These are phyloP conservation scores for Melocanna baccifera DNA, from an alignment of 176 grass and related monocot genomes.

Conservation along the genomic window DNA sequence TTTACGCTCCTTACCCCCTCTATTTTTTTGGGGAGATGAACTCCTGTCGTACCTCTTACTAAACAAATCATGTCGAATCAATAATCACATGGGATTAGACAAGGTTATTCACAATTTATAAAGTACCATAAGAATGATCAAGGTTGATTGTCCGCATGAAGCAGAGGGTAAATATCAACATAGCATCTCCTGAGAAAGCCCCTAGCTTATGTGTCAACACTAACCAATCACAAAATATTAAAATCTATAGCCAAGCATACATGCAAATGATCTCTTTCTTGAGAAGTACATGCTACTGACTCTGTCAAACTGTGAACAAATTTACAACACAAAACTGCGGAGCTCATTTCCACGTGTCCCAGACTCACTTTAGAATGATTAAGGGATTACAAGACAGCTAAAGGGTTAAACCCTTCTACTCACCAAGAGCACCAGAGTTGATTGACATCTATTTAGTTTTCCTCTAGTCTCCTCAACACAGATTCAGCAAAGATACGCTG, in stretches of 20 bases:
- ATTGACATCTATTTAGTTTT: conserved; percentile 39
- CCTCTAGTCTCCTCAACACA: conserved; percentile 70
- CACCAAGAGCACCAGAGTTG: not conserved
- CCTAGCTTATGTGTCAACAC: not conserved
- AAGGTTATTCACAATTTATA: not conserved
- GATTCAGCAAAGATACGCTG: conserved; percentile 96
- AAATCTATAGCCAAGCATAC: not conserved
- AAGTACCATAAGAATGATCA: not conserved
- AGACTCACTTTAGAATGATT: not conserved
- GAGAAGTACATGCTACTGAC: not conserved
- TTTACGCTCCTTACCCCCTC: not conserved
- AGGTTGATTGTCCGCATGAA: not conserved
- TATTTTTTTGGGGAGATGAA: not conserved
- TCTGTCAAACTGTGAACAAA: conserved; percentile 34
- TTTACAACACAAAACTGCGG: conserved; percentile 56
- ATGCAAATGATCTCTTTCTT: conserved; percentile 1
- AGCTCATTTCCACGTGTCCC: conserved; percentile 5
- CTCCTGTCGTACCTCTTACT: not conserved
- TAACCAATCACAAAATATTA: conserved; percentile 10
- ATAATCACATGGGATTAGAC: not conserved
- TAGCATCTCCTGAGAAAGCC: conserved; percentile 1
- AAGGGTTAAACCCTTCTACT: conserved; percentile 16
- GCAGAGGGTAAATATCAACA: conserved; percentile 7
- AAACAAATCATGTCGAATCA: not conserved
- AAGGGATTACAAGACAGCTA: conserved; percentile 8